Percentiles rank a stretch among this genome's conserved stretches.
These are phyloP conservation scores for Melanopsichium pennsylvanicum DNA, from an alignment of 1,284 basidiomycete species.

Conservation along the genomic window DNA sequence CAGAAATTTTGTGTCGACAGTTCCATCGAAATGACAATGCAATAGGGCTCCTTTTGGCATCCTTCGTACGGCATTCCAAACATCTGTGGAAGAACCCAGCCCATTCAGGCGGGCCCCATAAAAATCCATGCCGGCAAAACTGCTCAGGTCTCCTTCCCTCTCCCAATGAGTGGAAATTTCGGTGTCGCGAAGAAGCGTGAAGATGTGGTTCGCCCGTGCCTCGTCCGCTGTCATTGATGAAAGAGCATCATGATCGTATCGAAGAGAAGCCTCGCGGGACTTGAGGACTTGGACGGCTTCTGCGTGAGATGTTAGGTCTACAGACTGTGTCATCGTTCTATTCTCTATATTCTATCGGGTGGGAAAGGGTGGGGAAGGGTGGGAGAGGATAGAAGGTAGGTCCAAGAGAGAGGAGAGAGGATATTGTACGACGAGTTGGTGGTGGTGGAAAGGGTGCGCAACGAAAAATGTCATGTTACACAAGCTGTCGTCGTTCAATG, in stretches of 20 bases:
- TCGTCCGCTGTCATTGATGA: constrained; percentile 16
- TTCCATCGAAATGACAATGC: constrained; percentile 59
- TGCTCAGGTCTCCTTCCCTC: constrained; percentile 26
- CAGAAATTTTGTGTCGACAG: constrained; percentile 47
- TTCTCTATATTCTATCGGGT: background rate
- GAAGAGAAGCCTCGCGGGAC: constrained; percentile 17
- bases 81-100: constrained; percentile 14
- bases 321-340: background rate
- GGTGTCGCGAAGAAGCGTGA: constrained; percentile 17
- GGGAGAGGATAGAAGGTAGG: background rate
- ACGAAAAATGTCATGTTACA: background rate
- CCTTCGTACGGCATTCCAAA: constrained; percentile 20
- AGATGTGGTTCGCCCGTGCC: constrained; percentile 22
- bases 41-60: constrained; percentile 56
- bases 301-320: constrained; percentile 7
- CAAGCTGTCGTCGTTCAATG: constrained; percentile 3
- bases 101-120: constrained; percentile 30
- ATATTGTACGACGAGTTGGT: no score
- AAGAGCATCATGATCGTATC: constrained; percentile 43
- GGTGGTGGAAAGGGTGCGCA: background rate
- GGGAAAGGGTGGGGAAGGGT: background rate
- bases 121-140: constrained; percentile 43
- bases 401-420: background rate
- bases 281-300: constrained; percentile 25
- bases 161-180: constrained; percentile 30